Conservation (phyloP, 768 basidiomycete genomes). For the Pulveroboletus frians region DNA sequence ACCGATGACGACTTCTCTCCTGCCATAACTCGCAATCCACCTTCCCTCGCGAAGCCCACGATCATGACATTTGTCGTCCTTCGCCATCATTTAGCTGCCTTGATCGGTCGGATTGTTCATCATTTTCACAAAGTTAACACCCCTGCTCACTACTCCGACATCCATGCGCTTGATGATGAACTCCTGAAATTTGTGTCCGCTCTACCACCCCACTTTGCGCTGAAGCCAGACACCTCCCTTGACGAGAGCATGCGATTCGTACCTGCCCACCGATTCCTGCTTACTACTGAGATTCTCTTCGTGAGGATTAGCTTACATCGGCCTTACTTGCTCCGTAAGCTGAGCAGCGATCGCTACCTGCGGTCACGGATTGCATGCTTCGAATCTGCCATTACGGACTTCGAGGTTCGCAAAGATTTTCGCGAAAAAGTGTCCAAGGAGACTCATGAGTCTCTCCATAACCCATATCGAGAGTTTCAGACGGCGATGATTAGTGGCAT, state of each 20-base stretch:
- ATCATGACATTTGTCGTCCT: conserved; percentile 85
- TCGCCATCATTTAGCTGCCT: conserved; percentile 71
- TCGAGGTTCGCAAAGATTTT: conserved; percentile 69
- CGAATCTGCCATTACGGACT: conserved; percentile 85
- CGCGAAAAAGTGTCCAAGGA: conserved; percentile 57
- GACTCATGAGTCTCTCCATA: conserved; percentile 65
- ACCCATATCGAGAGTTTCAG: conserved; percentile 84
- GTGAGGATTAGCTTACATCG: conserved; percentile 81
- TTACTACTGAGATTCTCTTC: conserved; percentile 86
- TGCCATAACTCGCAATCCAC: conserved; percentile 42
- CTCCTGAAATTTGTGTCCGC: conserved; percentile 67
- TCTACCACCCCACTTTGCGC: conserved; percentile 74
- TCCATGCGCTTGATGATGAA: conserved; percentile 77
- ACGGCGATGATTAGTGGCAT: conserved; percentile 88
- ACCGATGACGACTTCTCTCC: conserved; percentile 55
- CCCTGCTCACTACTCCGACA: conserved; percentile 78
- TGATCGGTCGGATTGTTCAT: conserved; percentile 88
- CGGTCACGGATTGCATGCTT: conserved; percentile 85
- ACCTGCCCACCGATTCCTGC: conserved; percentile 80
- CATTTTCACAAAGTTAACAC: conserved; percentile 86
- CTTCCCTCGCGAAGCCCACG: conserved; percentile 67
- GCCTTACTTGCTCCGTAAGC: conserved; percentile 74
- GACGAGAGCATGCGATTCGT: conserved; percentile 64
- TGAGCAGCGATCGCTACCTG: conserved; percentile 74
- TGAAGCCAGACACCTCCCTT: conserved; percentile 71